Evolutionary conservation across 352 stramenopile species (phyloP).

Genomic region (Elongisporangium prolatum): DNA sequence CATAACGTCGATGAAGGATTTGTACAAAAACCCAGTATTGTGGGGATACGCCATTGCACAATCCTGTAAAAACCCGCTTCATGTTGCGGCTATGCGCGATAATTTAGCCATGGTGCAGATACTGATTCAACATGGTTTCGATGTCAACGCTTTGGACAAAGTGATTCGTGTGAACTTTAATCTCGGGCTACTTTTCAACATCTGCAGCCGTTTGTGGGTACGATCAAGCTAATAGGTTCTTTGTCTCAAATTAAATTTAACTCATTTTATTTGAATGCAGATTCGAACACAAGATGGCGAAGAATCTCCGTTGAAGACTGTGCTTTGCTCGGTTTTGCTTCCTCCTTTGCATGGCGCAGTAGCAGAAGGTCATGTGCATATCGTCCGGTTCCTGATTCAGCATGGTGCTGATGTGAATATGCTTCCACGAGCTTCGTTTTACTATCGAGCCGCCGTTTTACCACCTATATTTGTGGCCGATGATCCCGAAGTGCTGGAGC

Average conservation of each 20-base stretch:
- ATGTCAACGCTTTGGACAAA: constrained; percentile 74
- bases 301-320: constrained; percentile 34
- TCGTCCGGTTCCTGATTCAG: constrained; percentile 59
- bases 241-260: no score
- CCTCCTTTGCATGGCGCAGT: constrained; percentile 68
- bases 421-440: constrained; percentile 61
- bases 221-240: not conserved
- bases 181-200: constrained; percentile 63
- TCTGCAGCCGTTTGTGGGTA: constrained; percentile 57
- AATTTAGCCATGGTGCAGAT: constrained; percentile 54
- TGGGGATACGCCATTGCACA: constrained; percentile 63
- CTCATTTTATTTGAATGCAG: constrained; percentile 7
- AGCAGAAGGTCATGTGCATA: constrained; percentile 51
- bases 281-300: constrained; percentile 59
- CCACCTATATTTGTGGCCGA: constrained; percentile 75
- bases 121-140: constrained; percentile 44
- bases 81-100: constrained; percentile 58
- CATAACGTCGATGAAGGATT: constrained; percentile 25
- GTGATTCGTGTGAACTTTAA: constrained; percentile 80
- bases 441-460: constrained; percentile 47
- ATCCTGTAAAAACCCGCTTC: constrained; percentile 73
- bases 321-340: constrained; percentile 61
- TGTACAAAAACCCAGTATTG: constrained; percentile 45
- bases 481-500: constrained; percentile 58
- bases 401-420: constrained; percentile 51